Conservation (phyloP, 306 rosid genomes). For the Trifolium pratense region DNA sequence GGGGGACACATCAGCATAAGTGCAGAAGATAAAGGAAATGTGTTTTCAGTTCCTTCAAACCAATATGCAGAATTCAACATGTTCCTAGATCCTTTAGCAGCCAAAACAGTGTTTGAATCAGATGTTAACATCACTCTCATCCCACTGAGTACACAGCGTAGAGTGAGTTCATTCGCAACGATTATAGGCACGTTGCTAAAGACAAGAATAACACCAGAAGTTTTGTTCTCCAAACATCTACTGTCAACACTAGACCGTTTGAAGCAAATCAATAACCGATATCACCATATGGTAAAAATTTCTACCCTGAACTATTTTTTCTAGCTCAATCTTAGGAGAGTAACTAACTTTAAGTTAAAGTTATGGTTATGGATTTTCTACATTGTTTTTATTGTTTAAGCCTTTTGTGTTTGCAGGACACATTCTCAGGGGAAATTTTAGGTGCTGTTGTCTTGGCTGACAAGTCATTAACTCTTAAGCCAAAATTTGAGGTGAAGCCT, state of each 20-base stretch:
- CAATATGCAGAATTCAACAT: constrained; percentile 82
- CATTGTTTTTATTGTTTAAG: constrained; percentile 18
- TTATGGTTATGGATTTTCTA: neutral
- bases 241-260: constrained; percentile 58
- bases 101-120: constrained; percentile 74
- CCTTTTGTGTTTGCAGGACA: constrained; percentile 52
- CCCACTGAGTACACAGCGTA: constrained; percentile 69
- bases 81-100: constrained; percentile 87
- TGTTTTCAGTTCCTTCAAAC: constrained; percentile 73
- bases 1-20: constrained; percentile 74
- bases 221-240: constrained; percentile 53
- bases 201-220: constrained; percentile 63
- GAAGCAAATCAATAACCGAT: constrained; percentile 53
- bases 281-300: constrained; percentile 74
- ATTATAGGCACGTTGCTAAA: constrained; percentile 37
- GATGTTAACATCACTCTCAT: constrained; percentile 65
- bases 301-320: constrained; percentile 24
- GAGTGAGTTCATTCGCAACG: constrained; percentile 55
- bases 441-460: constrained; percentile 67
- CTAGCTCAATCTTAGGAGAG: constrained; percentile 10
- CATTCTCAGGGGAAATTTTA: constrained; percentile 76
- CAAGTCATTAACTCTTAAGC: constrained; percentile 54
- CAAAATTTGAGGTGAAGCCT: constrained; percentile 39
- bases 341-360: neutral
- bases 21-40: constrained; percentile 64